Percentiles rank a stretch among this genome's conserved stretches.
Conservation (phyloP, 2,329 filamentous ascomycete genomes). For the Aspergillus sclerotialis region DNA sequence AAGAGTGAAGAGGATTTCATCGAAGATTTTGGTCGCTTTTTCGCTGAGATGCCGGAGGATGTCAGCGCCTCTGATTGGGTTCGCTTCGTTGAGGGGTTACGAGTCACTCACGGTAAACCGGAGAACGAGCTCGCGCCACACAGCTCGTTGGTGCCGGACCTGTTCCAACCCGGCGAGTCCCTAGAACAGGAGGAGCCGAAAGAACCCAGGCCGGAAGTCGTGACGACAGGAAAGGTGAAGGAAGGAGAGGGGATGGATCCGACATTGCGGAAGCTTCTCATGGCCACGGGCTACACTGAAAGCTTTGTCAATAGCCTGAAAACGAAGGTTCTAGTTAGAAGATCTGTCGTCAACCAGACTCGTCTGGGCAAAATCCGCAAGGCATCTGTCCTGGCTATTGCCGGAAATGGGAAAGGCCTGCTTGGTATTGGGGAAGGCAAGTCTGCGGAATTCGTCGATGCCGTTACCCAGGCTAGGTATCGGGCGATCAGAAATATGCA, state of each 20-base stretch:
- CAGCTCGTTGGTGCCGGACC: slow-evolving; percentile 44
- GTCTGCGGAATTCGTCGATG: slow-evolving; percentile 64
- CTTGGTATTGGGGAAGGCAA: slow-evolving; percentile 89
- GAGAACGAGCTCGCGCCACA: slow-evolving; percentile 44
- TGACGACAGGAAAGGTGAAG: slow-evolving; percentile 20
- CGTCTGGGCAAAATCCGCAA: slow-evolving; percentile 88
- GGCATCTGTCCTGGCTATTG: slow-evolving; percentile 68
- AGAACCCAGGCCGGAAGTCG: slow-evolving; percentile 18
- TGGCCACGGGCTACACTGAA: slow-evolving; percentile 49
- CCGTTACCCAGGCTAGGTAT: slow-evolving; percentile 65
- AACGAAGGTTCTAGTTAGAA: slow-evolving; percentile 65
- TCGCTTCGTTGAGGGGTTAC: slow-evolving; percentile 39
- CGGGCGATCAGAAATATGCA: slow-evolving; percentile 85
- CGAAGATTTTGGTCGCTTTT: slow-evolving; percentile 48
- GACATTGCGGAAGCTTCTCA: slow-evolving; percentile 44
- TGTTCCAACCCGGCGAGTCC: slow-evolving; percentile 40
- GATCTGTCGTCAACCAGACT: slow-evolving; percentile 83
- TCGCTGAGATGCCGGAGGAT: slow-evolving; percentile 46
- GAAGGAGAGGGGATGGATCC: slow-evolving; percentile 29
- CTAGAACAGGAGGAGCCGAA: slow-evolving; percentile 22
- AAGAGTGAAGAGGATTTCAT: slow-evolving; percentile 57
- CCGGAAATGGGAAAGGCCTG: slow-evolving; percentile 79
- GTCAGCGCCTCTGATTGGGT: slow-evolving; percentile 37
- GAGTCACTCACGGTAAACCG: slow-evolving; percentile 45
- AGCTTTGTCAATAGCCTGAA: slow-evolving; percentile 47